Evolutionary conservation across 2,329 filamentous ascomycete species (phyloP), one percentile per base, ranked within the genome.

Genomic region (Cordyceps farinosa): DNA sequence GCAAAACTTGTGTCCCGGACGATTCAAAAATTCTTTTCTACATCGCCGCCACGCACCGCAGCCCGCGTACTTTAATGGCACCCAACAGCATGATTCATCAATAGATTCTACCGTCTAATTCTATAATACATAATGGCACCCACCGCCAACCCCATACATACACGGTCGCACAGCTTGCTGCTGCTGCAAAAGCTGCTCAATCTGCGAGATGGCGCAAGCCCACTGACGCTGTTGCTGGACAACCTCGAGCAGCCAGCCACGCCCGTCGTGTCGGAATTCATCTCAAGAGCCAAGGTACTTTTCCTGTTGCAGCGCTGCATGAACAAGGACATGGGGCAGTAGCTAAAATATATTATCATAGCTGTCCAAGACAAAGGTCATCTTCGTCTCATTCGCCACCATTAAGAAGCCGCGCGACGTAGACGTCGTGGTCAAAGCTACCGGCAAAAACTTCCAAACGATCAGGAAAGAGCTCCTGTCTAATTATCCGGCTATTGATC

Each of bases 191-290:
- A 92, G 72, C 80, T 97, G 2, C 81, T 97, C 66, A 91, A 88
- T 71, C 80, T 91, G 62, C 85, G 91, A 66, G 90, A 95, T 74
- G 87, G 86, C 63, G 87, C 90, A 15, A 96, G 92, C 55, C 94
- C 94, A 3, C 87, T 98, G 70, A 97, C 93, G 0, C 80, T 98
- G 32, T 77, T 97, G 3, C 81, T 97, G 63, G 94, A 98, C 75
- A 91, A 84, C 40, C 80, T 97, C 36, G 92, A 96, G 77, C 92
- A 97, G 76, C 87, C 88, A 32, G 90, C 87, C 7, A 82, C 80
- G 36, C 87, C 88, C 0, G 77, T 97, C 4, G 67, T 94, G 2
- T 77, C 80, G 22, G 92, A 97, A 75, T 91, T 94, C 75, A 85
- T 90, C 61, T 80, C 82, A 53, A 84, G 93, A 69, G 91, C 90